These are phyloP conservation scores for Lithohypha guttulata DNA, from an alignment of 2,329 filamentous ascomycete genomes.

Conservation along the genomic window DNA sequence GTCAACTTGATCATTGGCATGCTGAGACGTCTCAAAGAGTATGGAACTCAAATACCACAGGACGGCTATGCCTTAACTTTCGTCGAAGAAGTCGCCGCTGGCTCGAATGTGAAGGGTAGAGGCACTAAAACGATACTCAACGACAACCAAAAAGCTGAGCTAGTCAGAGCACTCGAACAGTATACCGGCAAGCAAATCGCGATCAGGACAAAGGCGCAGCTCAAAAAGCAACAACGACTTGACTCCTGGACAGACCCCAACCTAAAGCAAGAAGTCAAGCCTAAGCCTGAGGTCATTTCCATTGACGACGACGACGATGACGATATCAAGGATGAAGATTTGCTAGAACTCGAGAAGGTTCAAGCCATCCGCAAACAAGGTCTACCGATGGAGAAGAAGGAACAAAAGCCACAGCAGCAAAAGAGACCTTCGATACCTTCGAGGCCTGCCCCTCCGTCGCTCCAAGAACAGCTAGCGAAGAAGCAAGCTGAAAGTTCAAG, in stretches of 20 bases:
- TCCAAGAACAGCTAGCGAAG: slow-evolving; percentile 14
- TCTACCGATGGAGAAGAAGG: slow-evolving; percentile 18
- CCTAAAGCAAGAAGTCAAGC: slow-evolving; percentile 15
- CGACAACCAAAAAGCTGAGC: slow-evolving; percentile 71
- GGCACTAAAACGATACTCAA: slow-evolving; percentile 67
- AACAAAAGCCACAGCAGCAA: slow-evolving; percentile 9
- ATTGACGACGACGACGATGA: slow-evolving; percentile 30
- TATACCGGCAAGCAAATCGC: slow-evolving; percentile 37
- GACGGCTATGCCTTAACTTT: slow-evolving; percentile 57
- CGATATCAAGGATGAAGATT: slow-evolving; percentile 29
- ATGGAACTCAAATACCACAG: slow-evolving; percentile 32
- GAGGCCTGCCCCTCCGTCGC: slow-evolving; percentile 11
- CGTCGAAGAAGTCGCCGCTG: slow-evolving; percentile 42
- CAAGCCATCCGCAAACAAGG: slow-evolving; percentile 17
- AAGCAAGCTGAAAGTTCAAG: slow-evolving; percentile 30
- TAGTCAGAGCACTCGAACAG: slow-evolving; percentile 52
- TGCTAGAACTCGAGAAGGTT: slow-evolving; percentile 12
- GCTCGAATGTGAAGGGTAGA: slow-evolving; percentile 29
- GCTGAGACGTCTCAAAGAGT: slow-evolving; percentile 57
- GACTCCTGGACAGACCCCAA: slow-evolving; percentile 24
- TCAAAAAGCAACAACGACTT: slow-evolving; percentile 32
- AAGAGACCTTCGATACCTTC: slow-evolving; percentile 8
- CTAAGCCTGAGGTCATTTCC: slow-evolving; percentile 18
- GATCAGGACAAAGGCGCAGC: slow-evolving; percentile 29
- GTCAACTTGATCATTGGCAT: slow-evolving; percentile 78